Evolutionary conservation across 805 yeast species (phyloP), one percentile per base, ranked within the genome.

Genomic region (Starmerella potacharoeniae): DNA sequence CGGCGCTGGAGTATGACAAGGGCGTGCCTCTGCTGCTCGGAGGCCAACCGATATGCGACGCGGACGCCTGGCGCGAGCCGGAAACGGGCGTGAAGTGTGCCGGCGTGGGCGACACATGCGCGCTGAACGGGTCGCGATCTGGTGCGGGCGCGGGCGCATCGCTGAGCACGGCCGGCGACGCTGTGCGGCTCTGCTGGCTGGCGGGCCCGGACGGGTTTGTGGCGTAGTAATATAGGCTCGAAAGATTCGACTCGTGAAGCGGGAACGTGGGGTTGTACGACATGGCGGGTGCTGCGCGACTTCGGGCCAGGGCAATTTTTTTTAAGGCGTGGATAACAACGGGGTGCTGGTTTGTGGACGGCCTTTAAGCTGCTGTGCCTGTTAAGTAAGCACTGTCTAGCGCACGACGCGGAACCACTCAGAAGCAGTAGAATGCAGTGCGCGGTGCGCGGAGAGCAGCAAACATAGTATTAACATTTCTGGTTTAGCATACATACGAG

Each of bases 231-330:
- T 48, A 48, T 29, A 48, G 51, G 5, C 43, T 29, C 6, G 36
- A 17, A n/a, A 37, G 34, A 14, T 28, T 28, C 28, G 43, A 7
- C 35, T 48, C 43, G 28, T 35, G 37, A 9, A 29, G 51, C 22
- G 51, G 43, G 30, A 36, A 48, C 34, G 43, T 10, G 5, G 51
- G 14, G 51, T 48, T 48, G 51, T 36, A 48, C 5, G 51, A 48
- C 41, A 46, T 46, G 5, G 40, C 16, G 39, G 40, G 10, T 16
- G 14, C 33, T 34, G 40, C 5, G 40, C 11, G 40, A 10, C 3
- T 16, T n/a, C 14, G 29, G 16, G 14, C 5, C 7, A 14, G n/a
- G 5, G 35, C 13, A 14, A 30, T 46, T 46, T 46, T 46, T 46
- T 46, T 46, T 34, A 14, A 46, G 22, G 14, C 17, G 16, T 33